Conservation (phyloP, 2,329 filamentous ascomycete genomes). For the Septoria petroselini region DNA sequence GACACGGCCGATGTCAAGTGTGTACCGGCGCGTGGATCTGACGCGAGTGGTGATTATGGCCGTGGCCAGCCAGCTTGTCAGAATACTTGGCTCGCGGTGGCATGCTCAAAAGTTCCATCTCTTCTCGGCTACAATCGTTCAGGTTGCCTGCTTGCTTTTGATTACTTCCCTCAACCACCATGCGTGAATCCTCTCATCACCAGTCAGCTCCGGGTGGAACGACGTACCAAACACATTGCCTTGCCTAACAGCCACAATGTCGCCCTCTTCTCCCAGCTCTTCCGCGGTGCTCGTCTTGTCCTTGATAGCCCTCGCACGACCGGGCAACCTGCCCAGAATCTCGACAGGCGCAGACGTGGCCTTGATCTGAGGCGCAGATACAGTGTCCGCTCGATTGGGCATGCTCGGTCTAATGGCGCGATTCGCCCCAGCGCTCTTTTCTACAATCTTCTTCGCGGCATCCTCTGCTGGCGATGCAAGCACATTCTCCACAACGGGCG, state of each 20-base stretch:
- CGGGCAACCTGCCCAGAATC: constrained; percentile 57
- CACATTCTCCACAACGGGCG: constrained; percentile 85
- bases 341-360: constrained; percentile 54
- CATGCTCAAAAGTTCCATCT: too few species aligned
- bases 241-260: constrained; percentile 86
- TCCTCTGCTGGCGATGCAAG: constrained; percentile 43
- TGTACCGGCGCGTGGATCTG: too few species aligned
- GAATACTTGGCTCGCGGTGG: too few species aligned
- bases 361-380: constrained; percentile 56
- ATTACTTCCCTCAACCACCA: constrained; percentile 84
- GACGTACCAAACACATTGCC: constrained; percentile 92
- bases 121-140: too few species aligned
- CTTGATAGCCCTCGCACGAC: constrained; percentile 49
- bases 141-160: constrained; percentile 11
- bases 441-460: constrained; percentile 9
- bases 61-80: too few species aligned
- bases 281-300: constrained; percentile 49
- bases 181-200: constrained; percentile 79
- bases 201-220: constrained; percentile 91
- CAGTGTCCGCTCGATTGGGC: constrained; percentile 44
- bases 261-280: constrained; percentile 54
- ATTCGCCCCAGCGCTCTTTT: constrained; percentile 21
- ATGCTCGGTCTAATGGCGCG: constrained; percentile 5
- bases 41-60: too few species aligned
- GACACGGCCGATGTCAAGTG: too few species aligned